Conservation (phyloP, 2,329 filamentous ascomycete species). For the Aulographum hederae region DNA sequence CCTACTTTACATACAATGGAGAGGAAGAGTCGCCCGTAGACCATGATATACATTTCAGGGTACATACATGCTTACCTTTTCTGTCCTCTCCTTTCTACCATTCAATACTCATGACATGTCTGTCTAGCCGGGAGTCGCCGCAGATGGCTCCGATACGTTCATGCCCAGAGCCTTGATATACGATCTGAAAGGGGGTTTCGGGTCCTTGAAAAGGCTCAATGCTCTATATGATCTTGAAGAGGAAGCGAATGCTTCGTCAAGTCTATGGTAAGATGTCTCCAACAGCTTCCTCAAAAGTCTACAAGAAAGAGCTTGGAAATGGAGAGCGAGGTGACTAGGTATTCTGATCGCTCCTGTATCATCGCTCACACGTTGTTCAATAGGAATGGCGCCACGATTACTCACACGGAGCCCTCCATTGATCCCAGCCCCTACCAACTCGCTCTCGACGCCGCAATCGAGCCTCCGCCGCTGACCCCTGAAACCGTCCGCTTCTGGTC, state of each 20-base stretch:
- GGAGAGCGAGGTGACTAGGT: neutral
- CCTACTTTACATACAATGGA: slow-evolving; percentile 80
- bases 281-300: neutral
- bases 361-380: neutral
- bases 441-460: slow-evolving; percentile 53
- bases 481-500: slow-evolving; percentile 86
- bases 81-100: neutral
- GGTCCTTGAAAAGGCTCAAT: slow-evolving; percentile 72
- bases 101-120: neutral
- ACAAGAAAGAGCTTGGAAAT: neutral
- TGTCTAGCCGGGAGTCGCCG: slow-evolving; percentile 53
- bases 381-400: slow-evolving; percentile 1
- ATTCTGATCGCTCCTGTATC: neutral
- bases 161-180: slow-evolving; percentile 86
- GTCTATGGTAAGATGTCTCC: neutral
- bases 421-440: slow-evolving; percentile 58
- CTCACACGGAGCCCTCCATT: slow-evolving; percentile 36
- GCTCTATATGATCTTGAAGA: slow-evolving; percentile 56
- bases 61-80: neutral
- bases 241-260: slow-evolving; percentile 9
- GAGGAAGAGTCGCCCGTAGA: slow-evolving; percentile 50
- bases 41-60: slow-evolving; percentile 65
- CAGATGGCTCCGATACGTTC: slow-evolving; percentile 77
- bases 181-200: slow-evolving; percentile 86
- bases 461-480: slow-evolving; percentile 44